phyloP scores from a whole-genome alignment of 2,329 filamentous ascomycete species.

The Shiraia sp. region DNA sequence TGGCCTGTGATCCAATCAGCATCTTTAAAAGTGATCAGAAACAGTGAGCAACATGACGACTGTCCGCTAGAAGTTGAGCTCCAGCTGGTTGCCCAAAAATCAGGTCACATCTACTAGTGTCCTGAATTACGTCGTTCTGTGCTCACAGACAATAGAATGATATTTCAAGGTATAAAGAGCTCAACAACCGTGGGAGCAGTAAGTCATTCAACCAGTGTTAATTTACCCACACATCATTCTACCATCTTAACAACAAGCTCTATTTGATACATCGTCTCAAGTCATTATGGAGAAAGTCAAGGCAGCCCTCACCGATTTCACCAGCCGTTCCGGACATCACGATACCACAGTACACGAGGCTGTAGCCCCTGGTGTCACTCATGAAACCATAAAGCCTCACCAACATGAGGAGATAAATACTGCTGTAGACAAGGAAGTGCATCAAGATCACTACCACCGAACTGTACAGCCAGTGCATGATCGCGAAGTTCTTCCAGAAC shows the following conservation, averaged over 20 bases:
- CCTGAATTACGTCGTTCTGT: conserved; percentile 32
- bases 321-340: conserved; percentile 64
- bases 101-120: conserved; percentile 2
- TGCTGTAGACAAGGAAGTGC: conserved; percentile 69
- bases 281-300: conserved; percentile 65
- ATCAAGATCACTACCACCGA: conserved; percentile 74
- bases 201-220: not conserved
- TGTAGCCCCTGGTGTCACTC: conserved; percentile 62
- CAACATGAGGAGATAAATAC: conserved; percentile 65
- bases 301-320: conserved; percentile 63
- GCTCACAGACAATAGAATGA: conserved; percentile 4
- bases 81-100: not conserved
- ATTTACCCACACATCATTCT: not conserved
- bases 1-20: not conserved
- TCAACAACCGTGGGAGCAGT: conserved; percentile 10
- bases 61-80: conserved; percentile 1
- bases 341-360: conserved; percentile 72
- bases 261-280: not conserved
- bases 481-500: conserved; percentile 61
- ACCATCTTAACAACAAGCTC: not conserved
- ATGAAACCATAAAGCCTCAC: conserved; percentile 64
- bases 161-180: conserved; percentile 23
- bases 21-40: not conserved
- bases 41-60: not conserved
- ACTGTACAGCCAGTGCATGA: conserved; percentile 67